A percentile compares a stretch with the other conserved stretches of the same genome.
These are phyloP conservation scores for Fraxinus excelsior DNA, from an alignment of 257 asterid species.

Conservation along the genomic window DNA sequence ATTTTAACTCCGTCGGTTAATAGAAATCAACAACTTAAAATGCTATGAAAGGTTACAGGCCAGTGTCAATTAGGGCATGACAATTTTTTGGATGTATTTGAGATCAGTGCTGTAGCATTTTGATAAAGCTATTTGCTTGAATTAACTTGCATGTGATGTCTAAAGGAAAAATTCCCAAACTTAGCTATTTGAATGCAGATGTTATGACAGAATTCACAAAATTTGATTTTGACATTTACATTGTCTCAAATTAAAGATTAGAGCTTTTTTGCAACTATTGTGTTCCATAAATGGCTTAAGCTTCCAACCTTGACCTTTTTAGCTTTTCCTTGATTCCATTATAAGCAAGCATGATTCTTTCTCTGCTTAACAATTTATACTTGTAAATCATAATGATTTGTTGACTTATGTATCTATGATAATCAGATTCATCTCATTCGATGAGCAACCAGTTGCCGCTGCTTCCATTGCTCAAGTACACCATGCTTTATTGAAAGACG, in stretches of 20 bases:
- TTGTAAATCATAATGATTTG: constrained; percentile 18
- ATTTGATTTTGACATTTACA: neutral
- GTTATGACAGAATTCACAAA: neutral
- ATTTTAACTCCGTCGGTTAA: too few species aligned
- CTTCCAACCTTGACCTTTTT: neutral
- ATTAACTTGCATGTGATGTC: neutral
- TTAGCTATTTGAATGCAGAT: neutral
- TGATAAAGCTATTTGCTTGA: too few species aligned
- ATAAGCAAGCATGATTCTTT: constrained; percentile 6
- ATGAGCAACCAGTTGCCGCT: constrained; percentile 93
- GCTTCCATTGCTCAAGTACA: constrained; percentile 99
- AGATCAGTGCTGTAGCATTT: neutral
- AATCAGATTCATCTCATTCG: constrained; percentile 75
- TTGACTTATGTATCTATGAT: constrained; percentile 30
- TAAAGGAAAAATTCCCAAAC: neutral
- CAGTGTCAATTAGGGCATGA: neutral
- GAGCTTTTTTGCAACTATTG: neutral
- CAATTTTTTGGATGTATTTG: neutral
- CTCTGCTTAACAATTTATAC: constrained; percentile 5
- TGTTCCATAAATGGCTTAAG: constrained; percentile 1
- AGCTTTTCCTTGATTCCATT: constrained; percentile 7
- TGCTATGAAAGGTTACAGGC: neutral
- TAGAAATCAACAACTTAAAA: too few species aligned
- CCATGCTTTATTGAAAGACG: constrained; percentile 70
- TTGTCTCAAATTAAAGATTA: neutral